A percentile compares a stretch with the other conserved stretches of the same genome.
Evolutionary conservation across 768 basidiomycete genomes (phyloP).

Genomic region (Lactarius evosmus): DNA sequence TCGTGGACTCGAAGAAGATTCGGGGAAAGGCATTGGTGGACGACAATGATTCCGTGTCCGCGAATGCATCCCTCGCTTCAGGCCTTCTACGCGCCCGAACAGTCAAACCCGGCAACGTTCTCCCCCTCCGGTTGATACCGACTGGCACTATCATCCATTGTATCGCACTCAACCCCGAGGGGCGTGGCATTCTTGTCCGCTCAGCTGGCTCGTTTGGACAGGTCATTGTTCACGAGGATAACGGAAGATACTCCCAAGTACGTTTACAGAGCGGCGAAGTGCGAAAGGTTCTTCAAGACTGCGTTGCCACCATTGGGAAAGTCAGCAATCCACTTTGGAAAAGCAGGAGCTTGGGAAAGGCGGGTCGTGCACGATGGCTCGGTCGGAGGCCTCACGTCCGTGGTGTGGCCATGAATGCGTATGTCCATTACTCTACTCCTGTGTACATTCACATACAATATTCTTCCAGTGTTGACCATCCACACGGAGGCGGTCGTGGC

Average conservation of each 20-base stretch:
- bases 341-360: conserved; percentile 82
- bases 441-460: conserved; percentile 10
- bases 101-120: conserved; percentile 87
- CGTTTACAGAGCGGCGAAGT: conserved; percentile 92
- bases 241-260: conserved; percentile 73
- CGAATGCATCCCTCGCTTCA: conserved; percentile 66
- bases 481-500: conserved; percentile 97
- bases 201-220: conserved; percentile 86
- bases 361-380: conserved; percentile 84
- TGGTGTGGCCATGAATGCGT: conserved; percentile 98
- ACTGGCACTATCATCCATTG: conserved; percentile 89
- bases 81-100: conserved; percentile 82
- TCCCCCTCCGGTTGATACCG: conserved; percentile 88
- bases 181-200: conserved; percentile 79
- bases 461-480: conserved; percentile 71
- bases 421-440: conserved; percentile 31
- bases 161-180: conserved; percentile 70
- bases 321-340: conserved; percentile 93
- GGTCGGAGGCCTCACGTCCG: conserved; percentile 82
- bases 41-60: conserved; percentile 33
- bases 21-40: conserved; percentile 30
- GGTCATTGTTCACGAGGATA: conserved; percentile 73
- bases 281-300: conserved; percentile 74
- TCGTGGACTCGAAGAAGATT: conserved; percentile 32
- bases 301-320: conserved; percentile 84